phyloP scores from a whole-genome alignment of 345 rosid species.

The Citrus inodora region DNA sequence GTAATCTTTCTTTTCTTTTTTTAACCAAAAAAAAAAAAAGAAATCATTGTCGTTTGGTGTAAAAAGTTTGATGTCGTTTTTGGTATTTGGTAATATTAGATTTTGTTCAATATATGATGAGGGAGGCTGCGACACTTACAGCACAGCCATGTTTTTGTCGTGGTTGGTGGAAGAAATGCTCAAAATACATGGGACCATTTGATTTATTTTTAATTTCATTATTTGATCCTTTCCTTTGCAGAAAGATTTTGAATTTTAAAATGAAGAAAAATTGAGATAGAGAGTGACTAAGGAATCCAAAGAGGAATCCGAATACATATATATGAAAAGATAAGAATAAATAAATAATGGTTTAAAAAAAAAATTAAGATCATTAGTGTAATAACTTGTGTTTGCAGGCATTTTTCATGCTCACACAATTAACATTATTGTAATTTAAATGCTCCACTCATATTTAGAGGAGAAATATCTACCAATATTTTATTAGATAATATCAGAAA shows the following conservation, averaged over 20 bases:
- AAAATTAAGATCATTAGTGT: not conserved
- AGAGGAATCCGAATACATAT: not conserved
- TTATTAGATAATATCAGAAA: too few species aligned
- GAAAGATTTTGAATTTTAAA: not conserved
- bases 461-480: too few species aligned
- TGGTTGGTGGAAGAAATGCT: not conserved
- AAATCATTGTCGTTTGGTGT: not conserved
- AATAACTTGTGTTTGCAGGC: too few species aligned
- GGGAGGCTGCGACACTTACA: too few species aligned
- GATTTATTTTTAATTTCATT: not conserved
- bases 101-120: too few species aligned
- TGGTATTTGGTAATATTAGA: not conserved
- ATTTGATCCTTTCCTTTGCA: not conserved
- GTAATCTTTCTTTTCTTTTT: not conserved
- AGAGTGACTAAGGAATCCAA: not conserved
- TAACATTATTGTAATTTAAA: too few species aligned
- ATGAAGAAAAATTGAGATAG: not conserved
- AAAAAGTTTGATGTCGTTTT: not conserved
- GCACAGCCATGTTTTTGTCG: not conserved
- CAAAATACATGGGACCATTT: not conserved
- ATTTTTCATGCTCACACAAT: too few species aligned
- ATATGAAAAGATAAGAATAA: not conserved
- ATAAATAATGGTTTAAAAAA: not conserved
- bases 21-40: not conserved
- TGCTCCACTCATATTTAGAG: too few species aligned